Evolutionary conservation across 768 basidiomycete genomes (phyloP).

Genomic region (Tricholoma furcatifolium): DNA sequence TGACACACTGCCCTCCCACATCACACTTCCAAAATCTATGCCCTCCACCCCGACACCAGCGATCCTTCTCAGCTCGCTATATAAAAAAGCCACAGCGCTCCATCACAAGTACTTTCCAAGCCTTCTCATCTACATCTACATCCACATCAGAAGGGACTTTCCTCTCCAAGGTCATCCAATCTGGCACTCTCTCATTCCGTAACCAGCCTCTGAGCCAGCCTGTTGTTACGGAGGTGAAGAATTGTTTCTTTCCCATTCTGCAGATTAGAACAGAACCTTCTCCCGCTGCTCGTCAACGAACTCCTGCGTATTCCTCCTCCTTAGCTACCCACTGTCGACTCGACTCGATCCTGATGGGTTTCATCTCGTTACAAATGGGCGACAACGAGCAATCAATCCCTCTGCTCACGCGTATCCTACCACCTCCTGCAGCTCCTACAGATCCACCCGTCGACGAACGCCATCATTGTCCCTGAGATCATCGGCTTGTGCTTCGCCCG

Average conservation of each 20-base stretch:
- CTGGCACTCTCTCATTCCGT: conserved; percentile 89
- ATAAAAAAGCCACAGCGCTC: conserved; percentile 45
- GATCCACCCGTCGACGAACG: conserved; percentile 90
- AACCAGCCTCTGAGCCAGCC: conserved; percentile 81
- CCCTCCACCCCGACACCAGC: conserved; percentile 38
- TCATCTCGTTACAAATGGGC: conserved; percentile 67
- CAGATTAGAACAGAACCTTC: conserved; percentile 92
- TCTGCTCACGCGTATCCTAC: conserved; percentile 89
- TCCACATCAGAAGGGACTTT: conserved; percentile 80
- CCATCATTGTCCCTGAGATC: conserved; percentile 84
- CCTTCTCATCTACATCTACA: conserved; percentile 60
- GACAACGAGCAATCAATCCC: conserved; percentile 83
- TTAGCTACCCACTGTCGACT: no score
- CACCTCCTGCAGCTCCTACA: conserved; percentile 89
- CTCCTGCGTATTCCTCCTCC: conserved; percentile 70
- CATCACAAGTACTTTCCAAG: conserved; percentile 50
- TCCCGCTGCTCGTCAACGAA: conserved; percentile 91
- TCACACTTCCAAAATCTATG: conserved; percentile 32
- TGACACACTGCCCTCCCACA: conserved; percentile 55
- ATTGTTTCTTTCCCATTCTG: conserved; percentile 90
- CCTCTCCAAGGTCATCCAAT: conserved; percentile 79
- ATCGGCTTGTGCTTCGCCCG: conserved; percentile 74
- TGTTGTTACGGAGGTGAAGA: conserved; percentile 83
- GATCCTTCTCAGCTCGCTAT: conserved; percentile 42
- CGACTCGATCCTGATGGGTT: no score